These are phyloP conservation scores for Phytophthora sp. DNA, from an alignment of 352 stramenopile genomes.

Conservation along the genomic window DNA sequence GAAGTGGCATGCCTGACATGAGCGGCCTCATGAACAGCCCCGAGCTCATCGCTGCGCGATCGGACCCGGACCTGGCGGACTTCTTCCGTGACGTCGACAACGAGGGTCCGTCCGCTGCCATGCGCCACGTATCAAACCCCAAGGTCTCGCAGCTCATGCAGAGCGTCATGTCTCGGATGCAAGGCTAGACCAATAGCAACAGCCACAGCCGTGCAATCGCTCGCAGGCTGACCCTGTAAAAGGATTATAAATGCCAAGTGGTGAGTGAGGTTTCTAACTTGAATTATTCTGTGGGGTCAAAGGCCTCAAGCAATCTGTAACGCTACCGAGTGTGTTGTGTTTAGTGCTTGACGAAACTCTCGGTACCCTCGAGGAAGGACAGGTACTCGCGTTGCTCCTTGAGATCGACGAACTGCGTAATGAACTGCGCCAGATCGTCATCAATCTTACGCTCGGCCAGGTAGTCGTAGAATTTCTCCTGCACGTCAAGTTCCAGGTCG, in stretches of 20 bases:
- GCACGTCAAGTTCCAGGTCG: conserved; percentile 85
- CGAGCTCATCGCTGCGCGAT: conserved; percentile 69
- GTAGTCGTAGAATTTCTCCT: conserved; percentile 85
- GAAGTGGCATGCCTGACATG: conserved; percentile 73
- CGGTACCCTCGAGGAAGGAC: conserved; percentile 71
- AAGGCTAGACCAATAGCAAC: conserved; percentile 35
- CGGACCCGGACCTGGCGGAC: conserved; percentile 74
- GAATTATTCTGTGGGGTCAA: conserved; percentile 26
- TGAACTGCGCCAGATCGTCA: conserved; percentile 86
- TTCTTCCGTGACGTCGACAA: conserved; percentile 86
- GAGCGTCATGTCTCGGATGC: conserved; percentile 72
- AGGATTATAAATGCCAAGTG: conserved; percentile 25
- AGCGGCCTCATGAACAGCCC: conserved; percentile 77
- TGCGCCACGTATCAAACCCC: conserved; percentile 89
- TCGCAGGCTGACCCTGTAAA: neutral
- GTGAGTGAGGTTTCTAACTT: conserved; percentile 27
- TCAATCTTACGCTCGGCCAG: conserved; percentile 79
- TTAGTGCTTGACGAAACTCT: conserved; percentile 80
- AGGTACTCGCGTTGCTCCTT: conserved; percentile 90
- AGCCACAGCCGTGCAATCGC: conserved; percentile 3
- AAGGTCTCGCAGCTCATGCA: conserved; percentile 86
- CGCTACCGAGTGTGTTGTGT: conserved; percentile 10
- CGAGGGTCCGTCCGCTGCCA: conserved; percentile 77
- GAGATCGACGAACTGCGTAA: conserved; percentile 81
- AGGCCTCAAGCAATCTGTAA: conserved; percentile 29